These are phyloP conservation scores for Yamadazyma insecticola DNA, from an alignment of 805 yeast genomes.

Conservation along the genomic window DNA sequence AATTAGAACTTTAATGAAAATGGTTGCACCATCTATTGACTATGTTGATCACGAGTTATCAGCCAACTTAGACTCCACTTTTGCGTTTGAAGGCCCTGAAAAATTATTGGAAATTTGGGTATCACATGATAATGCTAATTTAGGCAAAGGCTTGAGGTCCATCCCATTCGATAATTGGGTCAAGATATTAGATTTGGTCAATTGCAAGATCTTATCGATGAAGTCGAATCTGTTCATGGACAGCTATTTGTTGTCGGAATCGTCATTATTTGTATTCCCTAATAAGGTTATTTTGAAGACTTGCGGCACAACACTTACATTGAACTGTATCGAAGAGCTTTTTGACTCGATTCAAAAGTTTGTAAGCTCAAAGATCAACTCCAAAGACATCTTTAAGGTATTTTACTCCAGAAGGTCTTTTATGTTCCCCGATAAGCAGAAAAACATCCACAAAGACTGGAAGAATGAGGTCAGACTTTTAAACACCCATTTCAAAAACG, in stretches of 20 bases:
- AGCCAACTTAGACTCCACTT: constrained; percentile 75
- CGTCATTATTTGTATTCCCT: constrained; percentile 83
- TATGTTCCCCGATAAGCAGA: constrained; percentile 87
- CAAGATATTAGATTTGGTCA: constrained; percentile 69
- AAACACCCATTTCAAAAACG: constrained; percentile 57
- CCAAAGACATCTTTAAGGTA: constrained; percentile 49
- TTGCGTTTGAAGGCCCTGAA: constrained; percentile 97
- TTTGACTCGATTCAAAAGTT: constrained; percentile 37
- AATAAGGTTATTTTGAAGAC: constrained; percentile 86
- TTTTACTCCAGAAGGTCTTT: constrained; percentile 90
- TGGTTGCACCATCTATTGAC: constrained; percentile 41
- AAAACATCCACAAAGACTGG: constrained; percentile 82
- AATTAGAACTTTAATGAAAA: constrained; percentile 13
- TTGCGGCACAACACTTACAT: constrained; percentile 93
- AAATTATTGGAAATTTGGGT: constrained; percentile 90
- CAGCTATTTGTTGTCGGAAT: constrained; percentile 83
- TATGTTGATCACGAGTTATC: constrained; percentile 78
- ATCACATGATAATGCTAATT: constrained; percentile 43
- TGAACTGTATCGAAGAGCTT: constrained; percentile 66
- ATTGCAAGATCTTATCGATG: constrained; percentile 83
- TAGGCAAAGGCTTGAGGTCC: constrained; percentile 51
- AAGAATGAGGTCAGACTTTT: constrained; percentile 68
- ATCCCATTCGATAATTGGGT: constrained; percentile 70
- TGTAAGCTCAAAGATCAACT: constrained; percentile 18
- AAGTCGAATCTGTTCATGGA: constrained; percentile 63